These are phyloP conservation scores for Eragrostis curvula DNA, from an alignment of 176 grass and related monocot genomes.

Conservation along the genomic window DNA sequence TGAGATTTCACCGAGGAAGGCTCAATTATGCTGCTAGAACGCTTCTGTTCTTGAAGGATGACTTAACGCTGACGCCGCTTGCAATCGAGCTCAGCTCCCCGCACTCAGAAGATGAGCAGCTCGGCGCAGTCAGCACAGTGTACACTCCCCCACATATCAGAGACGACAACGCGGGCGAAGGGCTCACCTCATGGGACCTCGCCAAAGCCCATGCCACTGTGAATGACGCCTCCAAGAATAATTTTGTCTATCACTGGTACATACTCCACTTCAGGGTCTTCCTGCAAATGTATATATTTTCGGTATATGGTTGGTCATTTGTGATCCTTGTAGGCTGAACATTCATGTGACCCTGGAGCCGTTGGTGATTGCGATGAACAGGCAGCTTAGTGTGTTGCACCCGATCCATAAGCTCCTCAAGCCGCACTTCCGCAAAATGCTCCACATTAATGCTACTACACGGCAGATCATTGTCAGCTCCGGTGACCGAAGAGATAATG, in stretches of 20 bases:
- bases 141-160: constrained; percentile 40
- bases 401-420: constrained; percentile 53
- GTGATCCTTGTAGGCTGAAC: constrained; percentile 39
- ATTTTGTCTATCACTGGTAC: constrained; percentile 65
- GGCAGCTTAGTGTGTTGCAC: constrained; percentile 56
- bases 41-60: constrained; percentile 46
- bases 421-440: constrained; percentile 51
- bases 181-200: constrained; percentile 44
- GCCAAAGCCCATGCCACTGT: constrained; percentile 53
- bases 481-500: background rate
- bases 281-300: too few relatives aligned
- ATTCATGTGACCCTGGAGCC: constrained; percentile 57
- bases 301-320: too few relatives aligned
- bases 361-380: constrained; percentile 51
- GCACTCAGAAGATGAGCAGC: constrained; percentile 36
- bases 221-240: constrained; percentile 54
- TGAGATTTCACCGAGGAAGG: constrained; percentile 37
- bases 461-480: constrained; percentile 47
- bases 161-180: background rate
- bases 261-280: too few relatives aligned
- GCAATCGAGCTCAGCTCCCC: constrained; percentile 64
- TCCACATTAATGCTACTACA: constrained; percentile 49
- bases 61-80: constrained; percentile 44
- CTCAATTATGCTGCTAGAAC: constrained; percentile 54
- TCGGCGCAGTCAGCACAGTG: constrained; percentile 39